These are phyloP conservation scores for Phialophora chinensis DNA, from an alignment of 2,329 filamentous ascomycete genomes.

Conservation along the genomic window DNA sequence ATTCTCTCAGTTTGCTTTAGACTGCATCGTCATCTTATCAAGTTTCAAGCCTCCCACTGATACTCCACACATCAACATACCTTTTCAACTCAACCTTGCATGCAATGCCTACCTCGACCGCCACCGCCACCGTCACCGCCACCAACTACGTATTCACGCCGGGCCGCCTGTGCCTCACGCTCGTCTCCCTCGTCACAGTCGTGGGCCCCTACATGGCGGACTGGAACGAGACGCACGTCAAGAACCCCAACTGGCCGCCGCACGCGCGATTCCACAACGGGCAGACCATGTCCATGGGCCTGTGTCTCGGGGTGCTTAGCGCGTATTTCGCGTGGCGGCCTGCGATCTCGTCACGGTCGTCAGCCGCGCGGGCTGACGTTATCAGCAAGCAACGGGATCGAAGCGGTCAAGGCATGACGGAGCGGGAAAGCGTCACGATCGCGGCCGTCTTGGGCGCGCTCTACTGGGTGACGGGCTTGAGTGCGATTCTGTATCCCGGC, in stretches of 20 bases:
- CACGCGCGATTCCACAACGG: slow-evolving; percentile 61
- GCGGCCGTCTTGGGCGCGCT: slow-evolving; percentile 50
- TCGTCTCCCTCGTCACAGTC: slow-evolving; percentile 33
- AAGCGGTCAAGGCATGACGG: not conserved
- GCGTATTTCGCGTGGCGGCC: slow-evolving; percentile 29
- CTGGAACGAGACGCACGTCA: slow-evolving; percentile 54
- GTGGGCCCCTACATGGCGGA: slow-evolving; percentile 43
- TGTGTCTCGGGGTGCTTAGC: slow-evolving; percentile 24
- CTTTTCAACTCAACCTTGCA: not conserved
- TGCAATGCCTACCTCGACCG: not conserved
- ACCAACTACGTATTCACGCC: not conserved
- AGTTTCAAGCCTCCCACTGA: no score
- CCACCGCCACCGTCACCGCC: not conserved
- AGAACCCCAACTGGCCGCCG: slow-evolving; percentile 57
- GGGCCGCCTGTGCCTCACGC: slow-evolving; percentile 27
- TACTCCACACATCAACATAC: not conserved
- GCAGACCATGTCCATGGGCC: slow-evolving; percentile 55
- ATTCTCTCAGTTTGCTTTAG: no score
- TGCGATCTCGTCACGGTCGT: not conserved
- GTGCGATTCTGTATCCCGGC: slow-evolving; percentile 56
- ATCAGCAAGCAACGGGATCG: not conserved
- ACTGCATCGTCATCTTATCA: no score
- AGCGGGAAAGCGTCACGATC: slow-evolving; percentile 36
- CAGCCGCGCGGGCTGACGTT: not conserved
- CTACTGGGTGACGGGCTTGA: slow-evolving; percentile 54